A percentile compares a stretch with the other conserved stretches of the same genome.
phyloP scores from a whole-genome alignment of 2,329 filamentous ascomycete species.

The Pseudopyricularia cyperi region DNA sequence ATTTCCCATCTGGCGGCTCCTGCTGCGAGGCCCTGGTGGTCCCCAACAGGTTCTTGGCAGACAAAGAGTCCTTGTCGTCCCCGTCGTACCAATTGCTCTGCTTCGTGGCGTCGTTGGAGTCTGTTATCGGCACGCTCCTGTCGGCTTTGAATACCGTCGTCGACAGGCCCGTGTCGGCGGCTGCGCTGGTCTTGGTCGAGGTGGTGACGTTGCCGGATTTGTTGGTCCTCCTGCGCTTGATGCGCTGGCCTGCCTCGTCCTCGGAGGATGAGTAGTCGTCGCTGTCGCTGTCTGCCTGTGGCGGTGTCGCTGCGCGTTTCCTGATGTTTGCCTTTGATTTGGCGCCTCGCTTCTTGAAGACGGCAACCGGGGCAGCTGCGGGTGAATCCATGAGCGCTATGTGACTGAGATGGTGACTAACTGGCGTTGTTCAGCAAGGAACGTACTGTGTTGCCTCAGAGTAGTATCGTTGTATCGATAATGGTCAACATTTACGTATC shows the following conservation, averaged over 20 bases:
- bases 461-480: too few relatives aligned
- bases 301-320: conserved; percentile 69
- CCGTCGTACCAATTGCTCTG: conserved; percentile 83
- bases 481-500: too few relatives aligned
- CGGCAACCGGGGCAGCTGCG: conserved; percentile 40
- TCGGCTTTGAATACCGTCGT: conserved; percentile 47
- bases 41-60: conserved; percentile 43
- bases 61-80: conserved; percentile 32
- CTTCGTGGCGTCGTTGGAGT: conserved; percentile 79
- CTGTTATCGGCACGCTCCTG: conserved; percentile 47
- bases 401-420: too few relatives aligned
- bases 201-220: conserved; percentile 42
- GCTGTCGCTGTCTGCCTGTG: conserved; percentile 48
- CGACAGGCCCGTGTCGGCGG: conserved; percentile 22
- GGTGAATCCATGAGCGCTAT: conserved; percentile 5
- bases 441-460: too few relatives aligned
- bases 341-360: conserved; percentile 77
- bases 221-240: conserved; percentile 68
- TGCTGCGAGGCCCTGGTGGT: conserved; percentile 32
- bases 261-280: conserved; percentile 59
- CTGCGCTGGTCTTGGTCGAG: conserved; percentile 42
- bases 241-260: conserved; percentile 59
- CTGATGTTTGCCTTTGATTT: conserved; percentile 67
- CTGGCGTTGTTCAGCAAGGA: not conserved
- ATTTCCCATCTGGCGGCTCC: conserved; percentile 49